phyloP scores from a whole-genome alignment of 352 stramenopile species.

The Thalassiosira pacifica region DNA sequence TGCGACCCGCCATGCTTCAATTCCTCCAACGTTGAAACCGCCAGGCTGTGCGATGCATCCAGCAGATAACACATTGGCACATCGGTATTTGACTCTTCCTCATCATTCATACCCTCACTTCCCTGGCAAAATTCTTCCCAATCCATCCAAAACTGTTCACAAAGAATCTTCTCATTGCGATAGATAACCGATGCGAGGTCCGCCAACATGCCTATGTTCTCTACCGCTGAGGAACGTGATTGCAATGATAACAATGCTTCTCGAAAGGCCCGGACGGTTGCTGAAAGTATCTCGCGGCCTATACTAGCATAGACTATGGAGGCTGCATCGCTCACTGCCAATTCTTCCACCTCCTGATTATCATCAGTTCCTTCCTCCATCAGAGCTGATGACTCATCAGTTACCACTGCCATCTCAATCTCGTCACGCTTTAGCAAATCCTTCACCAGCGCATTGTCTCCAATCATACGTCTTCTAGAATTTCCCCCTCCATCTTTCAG shows the following conservation, averaged over 20 bases:
- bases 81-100: neutral
- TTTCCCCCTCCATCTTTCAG: slow-evolving; percentile 7
- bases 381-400: slow-evolving; percentile 11
- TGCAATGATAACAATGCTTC: slow-evolving; percentile 53
- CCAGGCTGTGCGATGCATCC: slow-evolving; percentile 68
- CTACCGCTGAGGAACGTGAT: slow-evolving; percentile 40
- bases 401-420: slow-evolving; percentile 26
- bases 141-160: slow-evolving; percentile 73
- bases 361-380: slow-evolving; percentile 10
- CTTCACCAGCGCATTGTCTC: too few species aligned
- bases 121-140: slow-evolving; percentile 67
- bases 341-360: neutral
- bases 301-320: slow-evolving; percentile 75
- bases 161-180: slow-evolving; percentile 66
- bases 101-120: slow-evolving; percentile 27
- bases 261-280: slow-evolving; percentile 65
- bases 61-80: slow-evolving; percentile 69
- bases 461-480: too few species aligned
- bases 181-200: slow-evolving; percentile 66
- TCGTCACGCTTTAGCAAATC: slow-evolving; percentile 24
- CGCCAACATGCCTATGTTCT: slow-evolving; percentile 74
- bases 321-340: slow-evolving; percentile 29
- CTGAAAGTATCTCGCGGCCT: slow-evolving; percentile 70
- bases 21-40: slow-evolving; percentile 43
- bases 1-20: slow-evolving; percentile 25